phyloP scores from a whole-genome alignment of 2,329 filamentous ascomycete genomes.

The Aspergillus tamarii region DNA sequence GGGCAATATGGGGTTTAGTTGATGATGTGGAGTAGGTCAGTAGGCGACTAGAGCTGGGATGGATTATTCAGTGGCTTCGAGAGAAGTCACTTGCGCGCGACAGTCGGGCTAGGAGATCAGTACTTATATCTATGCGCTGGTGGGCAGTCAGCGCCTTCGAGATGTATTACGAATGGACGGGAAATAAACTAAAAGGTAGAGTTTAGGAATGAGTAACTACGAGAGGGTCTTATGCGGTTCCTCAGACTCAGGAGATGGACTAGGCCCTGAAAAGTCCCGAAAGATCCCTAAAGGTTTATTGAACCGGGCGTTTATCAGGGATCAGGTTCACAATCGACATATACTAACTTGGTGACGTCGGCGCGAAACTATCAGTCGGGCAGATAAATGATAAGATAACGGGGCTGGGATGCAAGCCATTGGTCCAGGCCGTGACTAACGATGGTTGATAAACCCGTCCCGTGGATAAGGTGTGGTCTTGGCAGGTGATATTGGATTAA shows the following conservation, averaged over 20 bases:
- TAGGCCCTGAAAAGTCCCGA: neutral
- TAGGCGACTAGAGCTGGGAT: neutral
- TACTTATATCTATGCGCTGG: neutral
- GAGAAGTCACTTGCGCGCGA: neutral
- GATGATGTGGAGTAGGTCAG: neutral
- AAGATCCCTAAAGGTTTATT: neutral
- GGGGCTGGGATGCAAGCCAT: slow-evolving; percentile 19
- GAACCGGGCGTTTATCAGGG: neutral
- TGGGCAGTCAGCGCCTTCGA: neutral
- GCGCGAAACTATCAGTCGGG: slow-evolving; percentile 16
- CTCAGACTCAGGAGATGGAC: neutral
- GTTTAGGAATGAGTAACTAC: neutral
- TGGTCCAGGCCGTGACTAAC: slow-evolving; percentile 26
- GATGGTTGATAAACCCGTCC: slow-evolving; percentile 24
- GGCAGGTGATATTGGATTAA: neutral
- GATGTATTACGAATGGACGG: neutral
- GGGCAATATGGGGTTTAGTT: neutral
- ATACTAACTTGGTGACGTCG: slow-evolving; percentile 15
- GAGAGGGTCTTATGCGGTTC: neutral
- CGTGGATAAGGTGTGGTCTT: slow-evolving; percentile 8
- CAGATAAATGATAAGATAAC: slow-evolving; percentile 34
- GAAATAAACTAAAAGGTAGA: neutral
- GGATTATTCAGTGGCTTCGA: neutral
- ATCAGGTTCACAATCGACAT: neutral
- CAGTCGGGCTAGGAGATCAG: neutral